Base-by-base conservation (phyloP, 352 stramenopile species). In the Phytophthora citrophthora region DNA sequence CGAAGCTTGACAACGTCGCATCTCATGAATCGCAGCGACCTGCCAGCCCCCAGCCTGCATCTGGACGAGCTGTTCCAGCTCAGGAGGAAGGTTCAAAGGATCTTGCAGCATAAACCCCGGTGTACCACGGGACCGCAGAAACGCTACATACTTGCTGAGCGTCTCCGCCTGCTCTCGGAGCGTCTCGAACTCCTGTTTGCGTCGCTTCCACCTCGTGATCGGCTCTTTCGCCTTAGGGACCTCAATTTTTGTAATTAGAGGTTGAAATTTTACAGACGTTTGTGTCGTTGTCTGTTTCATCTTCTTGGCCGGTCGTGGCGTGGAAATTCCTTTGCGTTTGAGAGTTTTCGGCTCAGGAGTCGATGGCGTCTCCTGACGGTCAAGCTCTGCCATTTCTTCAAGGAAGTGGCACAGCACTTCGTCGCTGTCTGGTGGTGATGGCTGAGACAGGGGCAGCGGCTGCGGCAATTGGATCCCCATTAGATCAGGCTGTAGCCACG, bases 381-480 rank as follows among this genome's bases (percentile, higher is more conserved):
- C 72, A 27, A 74, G 64, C 57, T 75, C 68, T 34, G 68, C 64
- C 72, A 77, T 77, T 23, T 79, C 72, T 31, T 77, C 64, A 11
- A 79, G 52, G 23, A 71, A 79, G 7, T 60, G 52, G 0, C 54
- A 47, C 46, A 79, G 41, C 20, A 70, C 44, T 11, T 49, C 55
- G 55, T 70, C 48, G 15, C 29, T 45, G 18, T 70, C 62, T 9
- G 44, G 20, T 23, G 24, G 59, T 10, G 60, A 23, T 8, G 40
- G 23, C 43, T 63, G 54, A 63, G 54, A 63, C 34, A 63, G 34
- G 44, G 54, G 24, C n/a, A 62, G 16, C 31, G 43, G 54, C 32
- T 62, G 54, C 18, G 41, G 29, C 34, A 41, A 10, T 31, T 57
- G 55, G 48, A 59, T 51, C 16, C 18, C 39, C 48, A 48, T 47